phyloP scores from a whole-genome alignment of 192 early-diverging fungal genomes.

The Cladochytrium replicatum region DNA sequence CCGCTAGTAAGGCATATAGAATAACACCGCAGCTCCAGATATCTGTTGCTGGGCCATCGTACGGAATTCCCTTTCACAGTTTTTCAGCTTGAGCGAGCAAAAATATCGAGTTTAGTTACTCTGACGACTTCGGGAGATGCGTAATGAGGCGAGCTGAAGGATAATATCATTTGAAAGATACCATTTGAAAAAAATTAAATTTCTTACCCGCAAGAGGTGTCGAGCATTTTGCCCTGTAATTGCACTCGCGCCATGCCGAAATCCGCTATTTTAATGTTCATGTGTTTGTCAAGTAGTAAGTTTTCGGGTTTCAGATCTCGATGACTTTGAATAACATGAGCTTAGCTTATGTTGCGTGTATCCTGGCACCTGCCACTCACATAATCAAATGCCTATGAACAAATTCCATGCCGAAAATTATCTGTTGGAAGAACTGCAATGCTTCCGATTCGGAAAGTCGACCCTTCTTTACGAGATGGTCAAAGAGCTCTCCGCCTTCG shows the following conservation, averaged over 20 bases:
- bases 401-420: slow-evolving; percentile 87
- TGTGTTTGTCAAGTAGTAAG: slow-evolving; percentile 79
- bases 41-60: slow-evolving; percentile 56
- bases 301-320: slow-evolving; percentile 54
- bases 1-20: slow-evolving; percentile 57
- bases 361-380: slow-evolving; percentile 34
- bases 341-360: too few species aligned
- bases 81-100: not conserved
- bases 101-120: slow-evolving; percentile 15
- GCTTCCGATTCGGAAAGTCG: slow-evolving; percentile 74
- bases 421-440: slow-evolving; percentile 90
- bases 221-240: slow-evolving; percentile 39
- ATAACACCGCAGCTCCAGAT: slow-evolving; percentile 73
- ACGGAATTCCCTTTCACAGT: slow-evolving; percentile 51
- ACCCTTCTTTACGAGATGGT: slow-evolving; percentile 55
- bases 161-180: not conserved
- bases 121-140: slow-evolving; percentile 65
- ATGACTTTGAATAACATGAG: too few species aligned
- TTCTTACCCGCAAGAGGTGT: slow-evolving; percentile 57
- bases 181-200: not conserved
- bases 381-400: slow-evolving; percentile 90
- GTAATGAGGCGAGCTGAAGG: slow-evolving; percentile 60
- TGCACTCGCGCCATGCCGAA: slow-evolving; percentile 83
- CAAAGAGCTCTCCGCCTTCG: slow-evolving; percentile 64
- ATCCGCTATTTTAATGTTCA: slow-evolving; percentile 95